Conservation (phyloP, 192 early-diverging fungal species). For the Linnemannia hyalina region DNA sequence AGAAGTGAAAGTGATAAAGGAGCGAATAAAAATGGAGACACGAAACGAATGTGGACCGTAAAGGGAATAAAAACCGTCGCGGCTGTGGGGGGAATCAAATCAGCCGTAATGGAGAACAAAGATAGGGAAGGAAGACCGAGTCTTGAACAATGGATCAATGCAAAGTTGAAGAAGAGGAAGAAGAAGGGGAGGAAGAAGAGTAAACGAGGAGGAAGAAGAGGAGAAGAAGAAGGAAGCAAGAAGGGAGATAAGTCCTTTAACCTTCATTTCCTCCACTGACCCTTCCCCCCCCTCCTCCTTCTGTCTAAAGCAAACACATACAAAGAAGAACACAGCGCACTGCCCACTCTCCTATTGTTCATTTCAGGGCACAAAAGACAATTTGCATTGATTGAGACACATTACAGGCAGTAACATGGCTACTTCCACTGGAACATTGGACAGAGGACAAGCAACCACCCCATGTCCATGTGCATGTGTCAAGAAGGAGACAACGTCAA, state of each 20-base stretch:
- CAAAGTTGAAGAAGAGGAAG: not conserved
- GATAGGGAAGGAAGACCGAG: not conserved
- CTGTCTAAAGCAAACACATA: not conserved
- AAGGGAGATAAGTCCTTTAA: no score
- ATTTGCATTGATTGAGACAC: no score
- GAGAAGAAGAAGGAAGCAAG: no score
- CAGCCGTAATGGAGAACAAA: not conserved
- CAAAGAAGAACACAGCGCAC: no score
- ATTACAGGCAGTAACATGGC: no score
- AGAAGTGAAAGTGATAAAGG: not conserved
- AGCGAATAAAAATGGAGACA: not conserved
- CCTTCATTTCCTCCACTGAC: not conserved
- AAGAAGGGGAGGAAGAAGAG: not conserved
- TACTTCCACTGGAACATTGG: no score
- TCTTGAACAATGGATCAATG: not conserved
- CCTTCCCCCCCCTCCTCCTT: not conserved
- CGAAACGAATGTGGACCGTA: not conserved
- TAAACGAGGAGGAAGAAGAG: not conserved
- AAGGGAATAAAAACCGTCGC: not conserved
- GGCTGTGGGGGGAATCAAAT: not conserved
- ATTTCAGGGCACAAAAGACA: no score
- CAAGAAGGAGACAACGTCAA: not conserved
- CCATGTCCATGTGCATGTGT: not conserved
- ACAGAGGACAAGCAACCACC: no score
- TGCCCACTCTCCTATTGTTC: no score